Evolutionary conservation across 495 filamentous ascomycete species (phyloP), one percentile per base, ranked within the genome.

Genomic region (Penicillium fimorum): DNA sequence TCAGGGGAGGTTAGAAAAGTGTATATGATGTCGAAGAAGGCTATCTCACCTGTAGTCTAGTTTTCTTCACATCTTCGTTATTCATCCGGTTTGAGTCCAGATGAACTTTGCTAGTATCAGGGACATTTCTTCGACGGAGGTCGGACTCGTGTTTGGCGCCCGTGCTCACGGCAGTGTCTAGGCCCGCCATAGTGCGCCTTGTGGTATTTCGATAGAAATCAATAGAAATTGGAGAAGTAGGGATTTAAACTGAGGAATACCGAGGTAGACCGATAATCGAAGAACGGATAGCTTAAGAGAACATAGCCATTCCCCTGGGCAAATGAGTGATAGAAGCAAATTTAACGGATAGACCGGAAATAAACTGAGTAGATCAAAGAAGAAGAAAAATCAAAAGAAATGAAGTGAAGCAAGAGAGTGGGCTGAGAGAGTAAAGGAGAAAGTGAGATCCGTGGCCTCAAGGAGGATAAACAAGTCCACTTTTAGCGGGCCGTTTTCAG

Each of bases 91-190:
- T 57, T 55, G 61, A 62, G 55, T 70, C 54, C 47, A 65, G 55
- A 57, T 76, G 74, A 29, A 62, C 44, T 46, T 67, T 70, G 46
- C 76, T 77, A 18, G 77, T 48, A 43, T 78, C 78, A 20, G 84
- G 78, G 22, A 91, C 82, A 76, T 89, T 90, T 75, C 92, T 85
- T 68, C 87, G 84, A 61, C 90, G 80, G 56, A 87, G 73, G 64
- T 90, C 86, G 52, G 90, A 72, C 48, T 84, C 81, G 27, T 74
- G 68, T 35, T 88, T 82, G 55, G 83, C 78, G 65, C 89, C 91
- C 38, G 90, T 89, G 56, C 82, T 84, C 62, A 82, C 73, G 29
- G 68, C 74, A 54, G 63, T 60, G 52, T 73, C 65, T 35, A 58
- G 58, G 46, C 61, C 69, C 32, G 71, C 63, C 71, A 74, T 74